phyloP scores from a whole-genome alignment of 1,284 basidiomycete species.

The Cryptococcus wingfieldii region DNA sequence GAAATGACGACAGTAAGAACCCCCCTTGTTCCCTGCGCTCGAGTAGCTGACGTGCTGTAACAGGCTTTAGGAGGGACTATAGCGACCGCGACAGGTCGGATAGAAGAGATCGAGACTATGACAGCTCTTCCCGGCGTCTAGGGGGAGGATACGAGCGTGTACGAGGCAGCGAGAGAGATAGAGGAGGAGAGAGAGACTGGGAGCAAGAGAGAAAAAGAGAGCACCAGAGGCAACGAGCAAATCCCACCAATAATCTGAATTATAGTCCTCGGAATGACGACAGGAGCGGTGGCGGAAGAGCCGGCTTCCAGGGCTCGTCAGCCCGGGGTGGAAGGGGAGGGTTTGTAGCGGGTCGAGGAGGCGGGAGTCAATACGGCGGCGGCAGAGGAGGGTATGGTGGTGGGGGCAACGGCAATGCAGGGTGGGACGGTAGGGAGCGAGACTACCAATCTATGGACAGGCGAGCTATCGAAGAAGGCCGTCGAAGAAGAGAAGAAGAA shows the following conservation, averaged over 20 bases:
- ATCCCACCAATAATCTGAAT: constrained; percentile 30
- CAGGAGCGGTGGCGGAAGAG: constrained; percentile 1
- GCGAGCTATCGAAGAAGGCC: constrained; percentile 45
- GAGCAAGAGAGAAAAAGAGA: constrained; percentile 46
- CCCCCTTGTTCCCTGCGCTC: background rate
- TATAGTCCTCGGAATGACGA: constrained; percentile 21
- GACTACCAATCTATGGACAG: constrained; percentile 37
- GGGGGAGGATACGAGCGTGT: background rate
- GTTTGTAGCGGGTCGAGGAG: background rate
- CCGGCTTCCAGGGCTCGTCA: background rate
- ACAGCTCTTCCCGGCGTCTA: background rate
- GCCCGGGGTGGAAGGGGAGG: background rate
- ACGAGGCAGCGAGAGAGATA: background rate
- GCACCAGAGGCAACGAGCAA: constrained; percentile 21
- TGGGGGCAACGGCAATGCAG: constrained; percentile 13
- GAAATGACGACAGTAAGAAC: background rate
- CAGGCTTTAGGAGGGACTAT: background rate
- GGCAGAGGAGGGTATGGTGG: constrained; percentile 3
- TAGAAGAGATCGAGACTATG: background rate
- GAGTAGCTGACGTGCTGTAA: background rate
- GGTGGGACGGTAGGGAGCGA: constrained; percentile 17
- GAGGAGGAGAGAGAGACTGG: constrained; percentile 24
- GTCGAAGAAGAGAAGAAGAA: constrained; percentile 45
- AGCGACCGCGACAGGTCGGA: background rate
- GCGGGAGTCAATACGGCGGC: background rate